Percentiles rank a stretch among this genome's conserved stretches.
Evolutionary conservation across 148 eudicot species (phyloP).

Genomic region (Agrostemma githago): DNA sequence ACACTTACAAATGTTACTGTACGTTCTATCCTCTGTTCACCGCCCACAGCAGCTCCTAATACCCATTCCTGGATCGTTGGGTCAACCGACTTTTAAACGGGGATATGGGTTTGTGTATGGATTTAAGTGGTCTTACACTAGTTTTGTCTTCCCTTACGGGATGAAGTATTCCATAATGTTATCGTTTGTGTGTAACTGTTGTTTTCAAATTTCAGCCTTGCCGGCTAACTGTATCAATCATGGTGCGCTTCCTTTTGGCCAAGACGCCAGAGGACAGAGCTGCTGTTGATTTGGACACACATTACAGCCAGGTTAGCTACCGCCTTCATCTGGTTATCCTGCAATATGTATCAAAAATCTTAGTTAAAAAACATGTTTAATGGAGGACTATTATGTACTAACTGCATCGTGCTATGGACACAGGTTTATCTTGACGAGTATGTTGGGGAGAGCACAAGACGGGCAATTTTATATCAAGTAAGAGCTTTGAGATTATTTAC

Average conservation of each 20-base stretch:
- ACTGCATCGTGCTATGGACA: conserved; percentile 17
- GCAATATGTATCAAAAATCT: conserved; percentile 9
- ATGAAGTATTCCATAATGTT: too few relatives aligned
- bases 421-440: conserved; percentile 88
- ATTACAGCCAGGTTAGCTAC: conserved; percentile 65
- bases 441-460: conserved; percentile 65
- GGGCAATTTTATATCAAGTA: conserved; percentile 70
- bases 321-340: conserved; percentile 8
- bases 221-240: conserved; percentile 64
- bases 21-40: too few relatives aligned
- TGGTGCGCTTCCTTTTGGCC: conserved; percentile 76
- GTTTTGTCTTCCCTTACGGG: background rate
- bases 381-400: background rate
- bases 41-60: too few relatives aligned
- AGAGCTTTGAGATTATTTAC: conserved; percentile 24
- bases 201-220: conserved; percentile 51
- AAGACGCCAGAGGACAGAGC: conserved; percentile 95
- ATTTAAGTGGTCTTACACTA: too few relatives aligned
- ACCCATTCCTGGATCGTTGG: too few relatives aligned
- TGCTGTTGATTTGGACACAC: conserved; percentile 97
- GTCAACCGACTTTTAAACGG: background rate
- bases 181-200: background rate
- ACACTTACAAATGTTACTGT: too few relatives aligned
- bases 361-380: background rate
- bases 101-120: too few relatives aligned